phyloP scores from a whole-genome alignment of 148 eudicot species.

The Camellia japonica region DNA sequence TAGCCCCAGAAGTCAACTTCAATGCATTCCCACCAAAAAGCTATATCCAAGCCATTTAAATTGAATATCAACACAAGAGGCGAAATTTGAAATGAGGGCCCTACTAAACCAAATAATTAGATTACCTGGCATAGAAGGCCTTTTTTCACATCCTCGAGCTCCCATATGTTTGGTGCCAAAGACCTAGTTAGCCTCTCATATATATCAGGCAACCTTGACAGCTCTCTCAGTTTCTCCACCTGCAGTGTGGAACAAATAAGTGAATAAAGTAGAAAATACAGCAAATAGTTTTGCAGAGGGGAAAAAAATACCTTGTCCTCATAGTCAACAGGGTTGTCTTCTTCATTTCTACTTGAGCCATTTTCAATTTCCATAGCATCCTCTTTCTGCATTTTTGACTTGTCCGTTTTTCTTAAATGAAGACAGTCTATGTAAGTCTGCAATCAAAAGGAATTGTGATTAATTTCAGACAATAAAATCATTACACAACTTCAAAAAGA shows the following conservation, averaged over 20 bases:
- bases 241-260: constrained; percentile 22
- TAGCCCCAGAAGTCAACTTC: constrained; percentile 75
- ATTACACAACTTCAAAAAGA: neutral
- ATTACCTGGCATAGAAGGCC: constrained; percentile 97
- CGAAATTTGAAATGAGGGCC: neutral
- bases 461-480: neutral
- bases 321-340: constrained; percentile 41
- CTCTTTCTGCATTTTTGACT: constrained; percentile 73
- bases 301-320: constrained; percentile 52
- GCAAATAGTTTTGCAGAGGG: neutral
- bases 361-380: constrained; percentile 76
- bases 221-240: constrained; percentile 79
- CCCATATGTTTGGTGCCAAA: constrained; percentile 98
- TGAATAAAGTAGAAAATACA: constrained; percentile 7
- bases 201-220: constrained; percentile 76
- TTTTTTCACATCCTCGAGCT: constrained; percentile 96
- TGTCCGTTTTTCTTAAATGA: constrained; percentile 82
- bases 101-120: constrained; percentile 11
- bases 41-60: constrained; percentile 35
- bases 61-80: constrained; percentile 6
- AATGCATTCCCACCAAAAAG: constrained; percentile 95
- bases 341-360: constrained; percentile 46
- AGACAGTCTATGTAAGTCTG: constrained; percentile 99
- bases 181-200: constrained; percentile 77
- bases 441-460: constrained; percentile 16